Evolutionary conservation across 2,329 filamentous ascomycete species (phyloP), one percentile per base, ranked within the genome.

Genomic region (Nemania diffusa): DNA sequence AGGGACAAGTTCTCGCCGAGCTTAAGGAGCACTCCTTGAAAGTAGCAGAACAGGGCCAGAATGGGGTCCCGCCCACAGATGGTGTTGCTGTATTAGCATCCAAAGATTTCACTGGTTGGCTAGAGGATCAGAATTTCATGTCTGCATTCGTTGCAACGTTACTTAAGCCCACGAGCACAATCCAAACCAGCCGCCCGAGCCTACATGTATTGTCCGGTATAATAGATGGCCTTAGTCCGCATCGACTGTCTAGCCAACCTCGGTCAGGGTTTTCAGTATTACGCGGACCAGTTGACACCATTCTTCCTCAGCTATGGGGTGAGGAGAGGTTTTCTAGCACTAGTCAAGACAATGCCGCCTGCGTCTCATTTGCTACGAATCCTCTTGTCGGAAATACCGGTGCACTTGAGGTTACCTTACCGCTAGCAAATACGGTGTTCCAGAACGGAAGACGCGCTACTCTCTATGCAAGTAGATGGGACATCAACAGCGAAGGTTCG

Each of bases 351-450:
- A 73, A 73, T 15, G 78, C 80, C 2, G 77, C 83, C 8, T 81
- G 80, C 17, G 72, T 87, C 6, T 81, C 79, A 0, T 80, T 86
- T 56, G 68, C 78, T 20, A 73, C 83, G 17, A 80, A 79, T 7
- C 71, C 73, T 9, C 51, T 76, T 24, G 53, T 65, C 6, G 57
- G 65, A 5, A 65, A 73, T 32, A 68, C 63, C 1, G 68, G 67
- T 37, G 65, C 67, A 5, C 69, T 81, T 2, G 76, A 78, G 2
- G 77, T 85, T 61, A 87, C 84, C 5, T 65, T 94, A 1, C 92
- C 92, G 1, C 81, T 96, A 27, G 90, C 92, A 46, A 92, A 93
- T 74, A 97, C 93, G 0, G 81, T 93, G 6, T 96, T 96, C 75
- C 87, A 89, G 44, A 95, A 90, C 67, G 91, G 89, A 52, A 83